Percentiles rank a stretch among this genome's conserved stretches.
These are phyloP conservation scores for Apiospora hydei DNA, from an alignment of 2,329 filamentous ascomycete genomes.

Conservation along the genomic window DNA sequence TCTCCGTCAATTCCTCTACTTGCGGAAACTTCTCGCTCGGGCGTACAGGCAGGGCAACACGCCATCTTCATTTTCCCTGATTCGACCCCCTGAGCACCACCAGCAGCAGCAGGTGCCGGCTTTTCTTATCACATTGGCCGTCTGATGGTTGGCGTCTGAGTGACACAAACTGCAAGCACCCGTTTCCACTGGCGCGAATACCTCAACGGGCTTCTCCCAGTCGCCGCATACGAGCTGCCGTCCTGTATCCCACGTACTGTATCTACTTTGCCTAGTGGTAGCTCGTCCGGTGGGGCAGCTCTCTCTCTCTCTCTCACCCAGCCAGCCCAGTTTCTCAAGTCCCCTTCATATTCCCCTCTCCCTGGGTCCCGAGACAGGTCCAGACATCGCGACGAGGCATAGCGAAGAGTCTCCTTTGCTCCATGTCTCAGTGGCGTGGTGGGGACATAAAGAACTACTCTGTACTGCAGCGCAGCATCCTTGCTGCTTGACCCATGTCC, in stretches of 20 bases:
- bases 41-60: constrained; percentile 18
- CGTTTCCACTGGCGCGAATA: constrained; percentile 10
- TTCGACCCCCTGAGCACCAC: constrained; percentile 16
- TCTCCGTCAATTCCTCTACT: neutral
- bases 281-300: constrained; percentile 4
- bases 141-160: constrained; percentile 20
- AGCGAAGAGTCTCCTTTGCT: constrained; percentile 31
- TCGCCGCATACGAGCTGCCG: constrained; percentile 18
- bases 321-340: constrained; percentile 19
- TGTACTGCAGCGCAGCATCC: constrained; percentile 32
- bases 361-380: constrained; percentile 32
- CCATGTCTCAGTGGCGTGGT: constrained; percentile 37
- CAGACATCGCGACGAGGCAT: constrained; percentile 32
- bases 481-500: constrained; percentile 32
- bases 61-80: constrained; percentile 18
- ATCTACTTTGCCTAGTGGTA: constrained; percentile 1
- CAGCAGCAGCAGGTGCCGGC: constrained; percentile 14
- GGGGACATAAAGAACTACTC: constrained; percentile 35
- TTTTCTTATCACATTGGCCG: constrained; percentile 21
- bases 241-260: constrained; percentile 10
- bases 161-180: constrained; percentile 21
- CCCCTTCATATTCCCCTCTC: constrained; percentile 29
- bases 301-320: neutral
- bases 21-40: constrained; percentile 1
- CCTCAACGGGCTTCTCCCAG: constrained; percentile 11